phyloP scores from a whole-genome alignment of 495 filamentous ascomycete genomes.

The Friedmanniomyces simplex region DNA sequence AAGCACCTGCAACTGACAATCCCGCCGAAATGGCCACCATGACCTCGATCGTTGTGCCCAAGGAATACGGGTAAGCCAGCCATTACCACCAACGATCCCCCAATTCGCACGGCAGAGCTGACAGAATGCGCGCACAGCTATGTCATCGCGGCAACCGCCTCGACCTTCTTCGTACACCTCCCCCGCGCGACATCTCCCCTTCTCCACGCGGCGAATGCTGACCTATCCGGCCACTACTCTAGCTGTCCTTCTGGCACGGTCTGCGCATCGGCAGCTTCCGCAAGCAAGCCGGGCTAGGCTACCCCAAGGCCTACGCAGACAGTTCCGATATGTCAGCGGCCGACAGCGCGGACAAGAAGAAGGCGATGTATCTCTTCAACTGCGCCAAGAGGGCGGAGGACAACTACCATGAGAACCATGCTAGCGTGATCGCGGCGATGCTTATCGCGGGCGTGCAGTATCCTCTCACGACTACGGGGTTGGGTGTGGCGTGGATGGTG shows the following conservation, averaged over 20 bases:
- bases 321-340: constrained; percentile 25
- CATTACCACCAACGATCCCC: background rate
- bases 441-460: constrained; percentile 31
- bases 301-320: constrained; percentile 28
- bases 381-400: constrained; percentile 35
- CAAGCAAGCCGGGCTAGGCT: constrained; percentile 30
- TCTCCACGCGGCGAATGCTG: constrained; percentile 5
- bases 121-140: constrained; percentile 4
- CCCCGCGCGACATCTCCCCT: background rate
- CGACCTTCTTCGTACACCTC: constrained; percentile 9
- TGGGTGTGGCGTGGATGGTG: constrained; percentile 28
- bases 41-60: constrained; percentile 21
- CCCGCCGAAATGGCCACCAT: constrained; percentile 2
- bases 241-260: constrained; percentile 29
- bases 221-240: background rate
- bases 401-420: constrained; percentile 35
- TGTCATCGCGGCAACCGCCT: constrained; percentile 3
- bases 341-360: constrained; percentile 17
- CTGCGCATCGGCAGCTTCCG: constrained; percentile 28
- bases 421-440: constrained; percentile 20
- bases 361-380: constrained; percentile 34
- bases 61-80: constrained; percentile 33
- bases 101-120: background rate
- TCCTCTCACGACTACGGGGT: constrained; percentile 20
- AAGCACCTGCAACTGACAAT: background rate